Conservation (phyloP, 1,284 basidiomycete genomes). For the Cutaneotrichosporon cutaneum region DNA sequence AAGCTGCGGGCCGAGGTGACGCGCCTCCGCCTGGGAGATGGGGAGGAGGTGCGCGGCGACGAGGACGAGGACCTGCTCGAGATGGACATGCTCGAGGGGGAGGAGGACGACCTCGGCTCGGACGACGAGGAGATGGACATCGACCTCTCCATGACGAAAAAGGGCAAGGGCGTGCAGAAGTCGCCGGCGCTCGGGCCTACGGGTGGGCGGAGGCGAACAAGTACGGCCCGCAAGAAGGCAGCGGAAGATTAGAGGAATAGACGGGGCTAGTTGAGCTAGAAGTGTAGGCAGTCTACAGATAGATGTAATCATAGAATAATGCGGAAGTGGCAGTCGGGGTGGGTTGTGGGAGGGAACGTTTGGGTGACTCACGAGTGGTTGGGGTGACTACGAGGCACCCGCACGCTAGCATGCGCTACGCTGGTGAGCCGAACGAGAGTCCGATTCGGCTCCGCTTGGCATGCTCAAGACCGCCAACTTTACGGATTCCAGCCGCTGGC, state of each 20-base stretch:
- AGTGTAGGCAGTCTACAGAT: not conserved
- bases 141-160: conserved; percentile 10
- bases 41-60: conserved; percentile 36
- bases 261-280: not conserved
- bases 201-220: not conserved
- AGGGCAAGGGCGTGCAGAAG: conserved; percentile 7
- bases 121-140: conserved; percentile 39
- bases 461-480: too few species aligned
- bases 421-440: not conserved
- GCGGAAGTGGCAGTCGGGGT: not conserved
- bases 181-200: conserved; percentile 13
- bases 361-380: not conserved
- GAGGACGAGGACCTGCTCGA: conserved; percentile 44
- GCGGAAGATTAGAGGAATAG: not conserved
- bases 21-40: conserved; percentile 57
- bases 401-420: too few species aligned
- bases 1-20: conserved; percentile 67
- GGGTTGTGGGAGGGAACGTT: too few species aligned
- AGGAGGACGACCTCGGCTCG: conserved; percentile 33
- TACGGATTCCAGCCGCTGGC: not conserved
- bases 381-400: not conserved
- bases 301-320: not conserved
- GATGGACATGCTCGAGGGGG: conserved; percentile 43
- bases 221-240: not conserved
- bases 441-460: not conserved